A percentile compares a stretch with the other conserved stretches of the same genome.
These are phyloP conservation scores for Salix udensis DNA, from an alignment of 345 rosid genomes.

Conservation along the genomic window DNA sequence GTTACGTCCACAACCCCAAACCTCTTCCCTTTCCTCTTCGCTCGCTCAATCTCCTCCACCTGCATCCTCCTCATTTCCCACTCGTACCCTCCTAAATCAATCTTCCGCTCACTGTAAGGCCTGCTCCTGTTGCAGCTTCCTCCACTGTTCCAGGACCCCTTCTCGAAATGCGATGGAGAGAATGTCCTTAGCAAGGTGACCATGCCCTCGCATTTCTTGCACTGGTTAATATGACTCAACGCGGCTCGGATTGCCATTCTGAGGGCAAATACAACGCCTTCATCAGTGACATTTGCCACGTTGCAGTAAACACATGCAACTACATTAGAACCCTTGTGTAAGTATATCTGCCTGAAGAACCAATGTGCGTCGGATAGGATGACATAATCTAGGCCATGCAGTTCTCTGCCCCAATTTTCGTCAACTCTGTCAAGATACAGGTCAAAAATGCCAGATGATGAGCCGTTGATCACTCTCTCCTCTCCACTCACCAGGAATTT, in stretches of 20 bases:
- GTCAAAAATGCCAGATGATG: constrained; percentile 43
- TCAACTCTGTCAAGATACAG: constrained; percentile 48
- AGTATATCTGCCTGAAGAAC: constrained; percentile 67
- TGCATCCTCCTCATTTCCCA: constrained; percentile 53
- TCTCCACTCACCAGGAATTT: constrained; percentile 53
- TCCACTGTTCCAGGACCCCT: constrained; percentile 74
- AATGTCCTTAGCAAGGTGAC: constrained; percentile 63
- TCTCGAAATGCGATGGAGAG: constrained; percentile 84
- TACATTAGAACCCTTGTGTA: constrained; percentile 34
- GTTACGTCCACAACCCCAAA: constrained; percentile 59
- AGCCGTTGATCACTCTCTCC: constrained; percentile 48
- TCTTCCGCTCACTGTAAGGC: constrained; percentile 34
- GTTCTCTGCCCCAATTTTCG: constrained; percentile 38
- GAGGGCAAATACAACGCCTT: constrained; percentile 39
- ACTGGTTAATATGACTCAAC: constrained; percentile 34
- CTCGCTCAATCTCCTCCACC: constrained; percentile 42
- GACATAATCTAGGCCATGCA: constrained; percentile 43
- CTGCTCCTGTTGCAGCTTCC: constrained; percentile 58
- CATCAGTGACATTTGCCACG: constrained; percentile 42
- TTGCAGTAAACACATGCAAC: constrained; percentile 66
- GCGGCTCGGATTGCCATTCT: constrained; percentile 49
- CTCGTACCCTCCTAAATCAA: constrained; percentile 25
- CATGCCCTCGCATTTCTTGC: constrained; percentile 32
- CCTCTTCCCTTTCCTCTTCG: constrained; percentile 31
- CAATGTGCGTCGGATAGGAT: constrained; percentile 67